phyloP scores from a whole-genome alignment of 2,329 filamentous ascomycete species.

The Nigrospora osmanthi region DNA sequence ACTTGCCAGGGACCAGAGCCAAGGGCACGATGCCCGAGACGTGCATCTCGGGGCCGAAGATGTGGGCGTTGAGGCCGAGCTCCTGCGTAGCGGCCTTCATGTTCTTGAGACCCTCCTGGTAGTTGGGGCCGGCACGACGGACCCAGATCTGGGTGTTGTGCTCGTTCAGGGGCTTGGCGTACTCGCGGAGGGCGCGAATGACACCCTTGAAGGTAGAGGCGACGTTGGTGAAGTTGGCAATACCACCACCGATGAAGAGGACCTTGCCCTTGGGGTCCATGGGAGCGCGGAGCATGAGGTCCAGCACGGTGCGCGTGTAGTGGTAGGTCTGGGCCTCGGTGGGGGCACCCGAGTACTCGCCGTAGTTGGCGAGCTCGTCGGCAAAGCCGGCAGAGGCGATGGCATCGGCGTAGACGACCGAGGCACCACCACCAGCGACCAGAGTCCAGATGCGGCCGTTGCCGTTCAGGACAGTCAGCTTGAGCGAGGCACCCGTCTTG shows the following conservation, averaged over 20 bases:
- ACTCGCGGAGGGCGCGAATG: slow-evolving; percentile 90
- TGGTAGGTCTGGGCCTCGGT: slow-evolving; percentile 99
- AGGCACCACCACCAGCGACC: slow-evolving; percentile 98
- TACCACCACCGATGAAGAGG: slow-evolving; percentile 98
- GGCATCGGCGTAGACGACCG: slow-evolving; percentile 97
- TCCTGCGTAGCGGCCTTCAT: slow-evolving; percentile 96
- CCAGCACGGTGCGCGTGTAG: slow-evolving; percentile 94
- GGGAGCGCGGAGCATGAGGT: slow-evolving; percentile 93
- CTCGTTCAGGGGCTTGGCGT: slow-evolving; percentile 76
- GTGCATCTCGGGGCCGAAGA: slow-evolving; percentile 78
- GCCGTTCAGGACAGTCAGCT: slow-evolving; percentile 92
- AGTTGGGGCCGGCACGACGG: slow-evolving; percentile 84
- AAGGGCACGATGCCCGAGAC: slow-evolving; percentile 94
- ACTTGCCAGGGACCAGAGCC: slow-evolving; percentile 64
- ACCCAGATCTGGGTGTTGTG: slow-evolving; percentile 99
- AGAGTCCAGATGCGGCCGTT: slow-evolving; percentile 94
- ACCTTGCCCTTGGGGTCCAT: slow-evolving; percentile 87
- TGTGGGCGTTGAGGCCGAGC: slow-evolving; percentile 67
- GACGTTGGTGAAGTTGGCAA: slow-evolving; percentile 99
- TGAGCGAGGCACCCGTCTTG: slow-evolving; percentile 98
- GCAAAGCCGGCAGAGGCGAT: slow-evolving; percentile 95
- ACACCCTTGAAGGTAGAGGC: slow-evolving; percentile 99
- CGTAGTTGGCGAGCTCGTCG: slow-evolving; percentile 96
- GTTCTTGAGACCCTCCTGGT: slow-evolving; percentile 99
- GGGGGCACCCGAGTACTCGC: slow-evolving; percentile 97